Base-by-base conservation (phyloP, 768 basidiomycete genomes). In the Trametes villosa region DNA sequence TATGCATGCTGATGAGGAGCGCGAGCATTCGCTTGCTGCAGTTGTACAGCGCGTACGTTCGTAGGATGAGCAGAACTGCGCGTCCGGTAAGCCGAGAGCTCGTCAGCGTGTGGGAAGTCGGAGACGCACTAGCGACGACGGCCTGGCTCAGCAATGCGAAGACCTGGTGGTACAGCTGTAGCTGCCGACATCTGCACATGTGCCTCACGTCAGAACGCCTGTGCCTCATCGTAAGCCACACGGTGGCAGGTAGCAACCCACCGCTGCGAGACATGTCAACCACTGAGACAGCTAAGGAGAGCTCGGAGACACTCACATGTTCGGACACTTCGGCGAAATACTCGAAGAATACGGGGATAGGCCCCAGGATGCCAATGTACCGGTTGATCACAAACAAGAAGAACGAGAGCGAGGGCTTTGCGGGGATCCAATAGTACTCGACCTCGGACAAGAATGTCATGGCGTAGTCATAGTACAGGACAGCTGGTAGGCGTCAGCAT, bases 381-480 rank as follows among this genome's bases (percentile, higher is more conserved):
- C 71, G 65, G 38, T 64, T 66, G 11, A 62, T 24, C 2, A 67
- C 55, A 48, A 69, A 72, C 7, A 70, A 9, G 12, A 47, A 6
- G 15, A 65, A 70, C 8, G 57, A 56, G 50, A 50, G 59, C 1
- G 54, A 64, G 61, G 62, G 49, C 18, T 34, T 36, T 2, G 60
- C 31, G 2, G 40, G 41, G 36, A 55, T 55, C 83, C 84, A 85
- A 68, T 79, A 81, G 17, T 74, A 69, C 22, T 76, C 72, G 15
- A 81, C 71, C 62, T 85, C 84, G 31, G 59, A 53, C 1, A 65
- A 45, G 8, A 85, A 62, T 0, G 84, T 85, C 36, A 83, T 67
- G 29, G 74, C 41, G 59, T 82, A 81, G 46, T 84, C 83, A 50
- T 80, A 80, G n/a, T 77, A 65, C 27, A 78, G 64, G 20, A 76